phyloP scores from a whole-genome alignment of 176 grass and related monocot genomes.

The Canna indica region DNA sequence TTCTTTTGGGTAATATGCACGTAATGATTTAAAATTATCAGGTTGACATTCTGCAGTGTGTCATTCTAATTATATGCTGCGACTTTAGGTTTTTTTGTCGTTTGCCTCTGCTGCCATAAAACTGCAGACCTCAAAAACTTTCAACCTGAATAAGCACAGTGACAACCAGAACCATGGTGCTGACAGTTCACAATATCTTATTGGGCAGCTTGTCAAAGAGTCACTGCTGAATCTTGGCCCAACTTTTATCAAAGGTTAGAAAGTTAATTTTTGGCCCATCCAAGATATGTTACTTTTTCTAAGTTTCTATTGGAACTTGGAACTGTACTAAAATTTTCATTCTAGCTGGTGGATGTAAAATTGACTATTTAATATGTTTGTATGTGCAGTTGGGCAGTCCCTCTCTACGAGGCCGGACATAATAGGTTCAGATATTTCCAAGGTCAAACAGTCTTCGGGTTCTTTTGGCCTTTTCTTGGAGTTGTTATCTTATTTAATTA shows the following conservation, averaged over 20 bases:
- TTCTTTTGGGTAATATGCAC: not conserved
- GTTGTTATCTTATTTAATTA: not conserved
- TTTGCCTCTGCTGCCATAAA: slow-evolving; percentile 56
- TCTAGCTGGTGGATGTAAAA: not conserved
- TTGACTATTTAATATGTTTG: slow-evolving; percentile 35
- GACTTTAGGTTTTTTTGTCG: slow-evolving; percentile 55
- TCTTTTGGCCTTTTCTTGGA: not conserved
- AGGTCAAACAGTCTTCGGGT: slow-evolving; percentile 46
- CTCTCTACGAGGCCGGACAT: slow-evolving; percentile 92
- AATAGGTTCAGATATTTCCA: slow-evolving; percentile 85
- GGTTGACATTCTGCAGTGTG: slow-evolving; percentile 4
- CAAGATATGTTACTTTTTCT: not conserved
- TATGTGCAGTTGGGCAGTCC: slow-evolving; percentile 75
- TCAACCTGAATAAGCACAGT: slow-evolving; percentile 24
- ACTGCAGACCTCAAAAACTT: slow-evolving; percentile 47
- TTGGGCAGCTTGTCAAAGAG: slow-evolving; percentile 74
- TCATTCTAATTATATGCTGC: not conserved
- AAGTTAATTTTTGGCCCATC: slow-evolving; percentile 12
- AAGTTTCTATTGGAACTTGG: not conserved
- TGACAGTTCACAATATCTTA: slow-evolving; percentile 43
- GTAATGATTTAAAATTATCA: not conserved
- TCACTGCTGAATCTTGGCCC: slow-evolving; percentile 81
- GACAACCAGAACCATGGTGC: slow-evolving; percentile 21
- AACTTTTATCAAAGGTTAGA: slow-evolving; percentile 88
- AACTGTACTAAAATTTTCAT: not conserved